Evolutionary conservation across 768 basidiomycete genomes (phyloP).

Genomic region (Pulveroboletus sp.): DNA sequence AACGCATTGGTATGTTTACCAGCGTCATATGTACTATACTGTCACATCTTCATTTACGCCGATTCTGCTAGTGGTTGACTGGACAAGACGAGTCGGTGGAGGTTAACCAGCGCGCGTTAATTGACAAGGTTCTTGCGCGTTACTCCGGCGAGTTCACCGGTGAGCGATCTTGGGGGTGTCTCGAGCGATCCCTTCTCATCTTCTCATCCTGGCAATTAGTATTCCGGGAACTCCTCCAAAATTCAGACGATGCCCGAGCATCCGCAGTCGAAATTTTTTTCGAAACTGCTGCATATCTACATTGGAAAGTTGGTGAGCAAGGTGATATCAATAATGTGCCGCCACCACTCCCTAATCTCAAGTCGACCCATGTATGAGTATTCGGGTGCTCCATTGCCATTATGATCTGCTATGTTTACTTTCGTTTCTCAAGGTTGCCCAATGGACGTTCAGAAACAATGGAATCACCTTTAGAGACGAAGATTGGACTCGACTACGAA

Average conservation of each 20-base stretch:
- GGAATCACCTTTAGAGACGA: conserved; percentile 67
- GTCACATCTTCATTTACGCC: not conserved
- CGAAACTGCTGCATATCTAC: conserved; percentile 54
- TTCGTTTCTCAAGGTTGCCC: conserved; percentile 49
- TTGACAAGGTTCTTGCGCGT: conserved; percentile 93
- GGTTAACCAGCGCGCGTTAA: conserved; percentile 93
- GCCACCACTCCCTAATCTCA: conserved; percentile 54
- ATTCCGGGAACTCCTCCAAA: conserved; percentile 86
- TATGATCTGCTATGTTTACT: not conserved
- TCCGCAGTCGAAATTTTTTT: conserved; percentile 76
- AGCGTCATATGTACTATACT: not conserved
- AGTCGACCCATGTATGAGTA: conserved; percentile 48
- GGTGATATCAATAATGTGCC: conserved; percentile 2
- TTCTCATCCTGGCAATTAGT: conserved; percentile 30
- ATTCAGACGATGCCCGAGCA: conserved; percentile 88
- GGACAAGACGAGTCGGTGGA: conserved; percentile 81
- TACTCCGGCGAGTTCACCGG: conserved; percentile 94
- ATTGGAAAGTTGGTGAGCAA: conserved; percentile 16
- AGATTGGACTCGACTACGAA: conserved; percentile 16
- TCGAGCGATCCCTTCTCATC: not conserved
- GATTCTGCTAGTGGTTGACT: conserved; percentile 40
- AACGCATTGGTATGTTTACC: conserved; percentile 24
- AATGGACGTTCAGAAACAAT: conserved; percentile 87
- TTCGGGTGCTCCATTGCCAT: conserved; percentile 13
- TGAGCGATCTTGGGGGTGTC: conserved; percentile 19